Percentiles rank a stretch among this genome's conserved stretches.
phyloP scores from a whole-genome alignment of 108 stramenopile genomes.

The Skeletonema costatum region DNA sequence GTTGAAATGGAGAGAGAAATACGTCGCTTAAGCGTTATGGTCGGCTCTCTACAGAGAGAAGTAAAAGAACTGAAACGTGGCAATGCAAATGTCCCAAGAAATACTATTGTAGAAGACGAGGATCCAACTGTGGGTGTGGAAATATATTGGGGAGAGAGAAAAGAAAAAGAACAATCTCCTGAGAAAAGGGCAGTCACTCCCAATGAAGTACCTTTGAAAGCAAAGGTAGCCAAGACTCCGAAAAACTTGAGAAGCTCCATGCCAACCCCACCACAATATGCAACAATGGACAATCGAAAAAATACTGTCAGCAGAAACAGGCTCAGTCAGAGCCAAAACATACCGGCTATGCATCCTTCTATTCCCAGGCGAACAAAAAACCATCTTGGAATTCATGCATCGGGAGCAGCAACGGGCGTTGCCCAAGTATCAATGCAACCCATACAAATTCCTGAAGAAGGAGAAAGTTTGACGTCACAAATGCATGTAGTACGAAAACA shows the following conservation, averaged over 20 bases:
- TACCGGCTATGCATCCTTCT: constrained; percentile 36
- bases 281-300: neutral
- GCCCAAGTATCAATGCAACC: neutral
- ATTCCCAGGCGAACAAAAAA: neutral
- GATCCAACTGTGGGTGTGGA: constrained; percentile 30
- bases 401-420: neutral
- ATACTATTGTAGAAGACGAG: constrained; percentile 1
- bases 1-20: constrained; percentile 4
- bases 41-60: neutral
- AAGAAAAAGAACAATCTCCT: neutral
- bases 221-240: neutral
- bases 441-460: neutral
- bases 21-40: neutral
- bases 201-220: neutral
- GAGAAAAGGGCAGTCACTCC: neutral
- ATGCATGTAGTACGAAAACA: constrained; percentile 12
- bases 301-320: neutral
- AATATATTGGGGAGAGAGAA: constrained; percentile 21
- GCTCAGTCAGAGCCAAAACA: constrained; percentile 19
- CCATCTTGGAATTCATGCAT: constrained; percentile 1
- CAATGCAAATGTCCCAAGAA: neutral
- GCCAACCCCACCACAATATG: neutral
- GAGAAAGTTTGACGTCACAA: constrained; percentile 12
- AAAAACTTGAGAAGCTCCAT: neutral
- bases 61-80: neutral